A percentile compares a stretch with the other conserved stretches of the same genome.
These are phyloP conservation scores for Micractinium conductrix DNA, from an alignment of 139 green algal genomes.

Conservation along the genomic window DNA sequence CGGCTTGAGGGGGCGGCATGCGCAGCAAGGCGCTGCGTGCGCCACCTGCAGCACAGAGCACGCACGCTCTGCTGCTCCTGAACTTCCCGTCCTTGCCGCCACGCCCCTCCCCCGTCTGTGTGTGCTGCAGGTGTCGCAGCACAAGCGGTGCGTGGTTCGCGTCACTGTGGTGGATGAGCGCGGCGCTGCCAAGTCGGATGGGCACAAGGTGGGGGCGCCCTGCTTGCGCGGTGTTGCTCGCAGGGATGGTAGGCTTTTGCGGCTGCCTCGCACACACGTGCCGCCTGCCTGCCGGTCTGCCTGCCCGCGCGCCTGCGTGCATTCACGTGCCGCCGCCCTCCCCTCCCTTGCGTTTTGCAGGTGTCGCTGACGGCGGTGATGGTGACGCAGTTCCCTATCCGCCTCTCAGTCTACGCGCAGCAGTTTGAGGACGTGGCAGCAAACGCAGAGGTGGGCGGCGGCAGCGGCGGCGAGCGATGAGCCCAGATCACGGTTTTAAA, in stretches of 20 bases:
- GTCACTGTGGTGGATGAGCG: slow-evolving; percentile 13
- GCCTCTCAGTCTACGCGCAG: slow-evolving; percentile 15
- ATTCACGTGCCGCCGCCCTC: neutral
- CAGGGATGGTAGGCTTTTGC: neutral
- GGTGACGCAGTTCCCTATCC: slow-evolving; percentile 32
- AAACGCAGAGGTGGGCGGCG: neutral
- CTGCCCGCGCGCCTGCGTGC: neutral
- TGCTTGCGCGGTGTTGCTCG: neutral
- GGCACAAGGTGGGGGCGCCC: slow-evolving; percentile 9
- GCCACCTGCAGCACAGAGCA: too few relatives aligned
- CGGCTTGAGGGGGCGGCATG: too few relatives aligned
- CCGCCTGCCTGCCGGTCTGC: neutral
- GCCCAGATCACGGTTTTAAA: too few relatives aligned
- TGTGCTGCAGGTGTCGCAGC: slow-evolving; percentile 14
- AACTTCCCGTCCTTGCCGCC: neutral
- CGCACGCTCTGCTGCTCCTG: too few relatives aligned
- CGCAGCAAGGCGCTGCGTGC: too few relatives aligned
- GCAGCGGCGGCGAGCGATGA: neutral
- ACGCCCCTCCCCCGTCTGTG: neutral
- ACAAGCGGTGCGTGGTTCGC: neutral
- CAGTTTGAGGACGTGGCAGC: slow-evolving; percentile 30
- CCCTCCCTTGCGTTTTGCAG: neutral
- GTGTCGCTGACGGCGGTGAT: slow-evolving; percentile 26
- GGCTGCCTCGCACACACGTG: neutral
- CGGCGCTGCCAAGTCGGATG: slow-evolving; percentile 17